Base-by-base conservation (phyloP, 1,284 basidiomycete genomes). In the Trichosporon sp. region DNA sequence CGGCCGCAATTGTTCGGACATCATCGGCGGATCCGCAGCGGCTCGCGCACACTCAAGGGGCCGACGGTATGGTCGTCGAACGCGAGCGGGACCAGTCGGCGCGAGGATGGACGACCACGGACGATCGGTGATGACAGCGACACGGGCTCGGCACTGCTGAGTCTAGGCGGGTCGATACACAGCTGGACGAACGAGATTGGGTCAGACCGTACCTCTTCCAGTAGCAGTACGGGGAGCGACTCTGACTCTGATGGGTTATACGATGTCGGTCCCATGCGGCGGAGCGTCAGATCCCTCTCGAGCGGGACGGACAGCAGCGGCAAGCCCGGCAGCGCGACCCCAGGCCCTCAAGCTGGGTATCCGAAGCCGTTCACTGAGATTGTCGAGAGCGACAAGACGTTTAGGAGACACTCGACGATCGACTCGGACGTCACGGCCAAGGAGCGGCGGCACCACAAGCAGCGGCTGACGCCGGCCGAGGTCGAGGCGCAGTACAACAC, bases 401-500 rank as follows among this genome's bases (percentile, higher is more conserved):
- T 63, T n/a, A 14, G 59, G 16, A 14, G 59, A 16, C 59, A 63
- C 59, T 63, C 59, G 12, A 63, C 73, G 11, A 73, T 48, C 64
- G 67, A 48, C 48, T 66, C 38, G 40, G 69, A 66, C 59, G 64
- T 16, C 43, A 59, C 35, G 69, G 74, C 64, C 51, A 51, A 63
- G 48, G 54, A 43, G 40, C 64, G 65, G 32, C 35, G 56, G 37
- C 63, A 66, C n/a, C 31, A 48, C 26, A 48, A 37, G 54, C 26
- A 26, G 26, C 59, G 59, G 14, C 59, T 63, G 4, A 4, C 59
- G 31, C 59, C 59, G 1, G 19, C 43, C 6, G 26, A 32, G 31
- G 74, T 79, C 61, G 78, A 79, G 56, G 64, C 54, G 12, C 81
- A 82, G 68, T 83, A 82, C 73, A 78, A 77, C 65, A 75, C 75